These are phyloP conservation scores for Colletotrichum plurivorum DNA, from an alignment of 2,329 filamentous ascomycete genomes.

Conservation along the genomic window DNA sequence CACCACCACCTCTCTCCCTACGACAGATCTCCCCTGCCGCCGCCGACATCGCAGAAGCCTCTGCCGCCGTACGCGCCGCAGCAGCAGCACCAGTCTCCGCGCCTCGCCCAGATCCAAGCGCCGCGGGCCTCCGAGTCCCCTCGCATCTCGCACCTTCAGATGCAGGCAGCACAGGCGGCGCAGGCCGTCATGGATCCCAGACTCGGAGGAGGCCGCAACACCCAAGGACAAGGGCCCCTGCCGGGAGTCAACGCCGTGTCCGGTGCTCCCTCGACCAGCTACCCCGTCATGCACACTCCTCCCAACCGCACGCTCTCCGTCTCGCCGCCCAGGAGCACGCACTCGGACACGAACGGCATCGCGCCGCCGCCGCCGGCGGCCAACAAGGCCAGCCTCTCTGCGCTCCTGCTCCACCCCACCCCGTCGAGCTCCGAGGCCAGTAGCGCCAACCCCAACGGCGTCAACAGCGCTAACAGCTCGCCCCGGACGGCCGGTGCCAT, in stretches of 20 bases:
- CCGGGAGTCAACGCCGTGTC: constrained; percentile 46
- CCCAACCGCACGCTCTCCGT: constrained; percentile 62
- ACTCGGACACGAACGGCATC: constrained; percentile 49
- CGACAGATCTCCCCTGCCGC: constrained; percentile 55
- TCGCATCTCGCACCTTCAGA: constrained; percentile 60
- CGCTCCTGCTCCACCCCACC: constrained; percentile 66
- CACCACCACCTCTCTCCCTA: constrained; percentile 45
- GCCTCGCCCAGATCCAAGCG: constrained; percentile 40
- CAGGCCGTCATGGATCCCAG: constrained; percentile 59
- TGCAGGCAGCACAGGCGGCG: constrained; percentile 57
- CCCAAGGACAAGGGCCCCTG: constrained; percentile 61
- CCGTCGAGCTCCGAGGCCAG: constrained; percentile 61
- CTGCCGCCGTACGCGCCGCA: constrained; percentile 50
- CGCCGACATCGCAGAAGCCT: constrained; percentile 50
- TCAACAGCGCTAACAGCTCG: constrained; percentile 63
- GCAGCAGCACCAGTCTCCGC: constrained; percentile 51
- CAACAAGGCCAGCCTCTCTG: constrained; percentile 63
- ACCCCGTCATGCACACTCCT: constrained; percentile 54
- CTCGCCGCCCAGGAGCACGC: constrained; percentile 61
- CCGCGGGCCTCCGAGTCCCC: constrained; percentile 54
- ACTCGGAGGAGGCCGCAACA: constrained; percentile 52
- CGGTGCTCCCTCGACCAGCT: constrained; percentile 51
- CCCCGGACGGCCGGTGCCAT: constrained; percentile 60
- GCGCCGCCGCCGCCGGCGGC: constrained; percentile 38
- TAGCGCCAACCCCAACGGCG: constrained; percentile 59